Evolutionary conservation across 2,329 filamentous ascomycete genomes (phyloP).

Genomic region (Sporothrix brunneoviolacea): DNA sequence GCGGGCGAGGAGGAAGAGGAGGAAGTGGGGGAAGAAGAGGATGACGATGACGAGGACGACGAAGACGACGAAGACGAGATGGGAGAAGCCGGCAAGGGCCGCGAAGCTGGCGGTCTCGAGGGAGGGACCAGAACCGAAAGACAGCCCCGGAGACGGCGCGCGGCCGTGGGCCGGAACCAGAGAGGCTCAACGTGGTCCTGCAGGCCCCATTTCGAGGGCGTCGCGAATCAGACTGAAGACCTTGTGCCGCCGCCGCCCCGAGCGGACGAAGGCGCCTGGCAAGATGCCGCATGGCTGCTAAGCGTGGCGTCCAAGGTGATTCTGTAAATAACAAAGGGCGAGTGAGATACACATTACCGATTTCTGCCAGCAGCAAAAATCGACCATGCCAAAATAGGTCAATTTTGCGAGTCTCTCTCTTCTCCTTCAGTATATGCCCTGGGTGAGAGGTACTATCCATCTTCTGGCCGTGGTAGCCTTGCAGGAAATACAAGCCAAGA

Average conservation of each 20-base stretch:
- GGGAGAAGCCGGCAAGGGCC: constrained; percentile 29
- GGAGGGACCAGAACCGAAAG: constrained; percentile 25
- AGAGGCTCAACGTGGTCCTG: constrained; percentile 4
- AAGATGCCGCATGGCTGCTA: constrained; percentile 61
- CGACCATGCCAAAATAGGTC: no score
- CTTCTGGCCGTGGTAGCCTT: no score
- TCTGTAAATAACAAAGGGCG: constrained; percentile 32
- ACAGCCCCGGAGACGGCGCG: constrained; percentile 20
- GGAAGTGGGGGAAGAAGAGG: constrained; percentile 32
- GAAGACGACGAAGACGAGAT: constrained; percentile 31
- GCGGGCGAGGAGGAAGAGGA: constrained; percentile 32
- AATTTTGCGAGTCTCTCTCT: no score
- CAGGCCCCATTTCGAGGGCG: constrained; percentile 32
- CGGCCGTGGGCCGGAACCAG: constrained; percentile 3
- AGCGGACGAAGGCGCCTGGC: constrained; percentile 54
- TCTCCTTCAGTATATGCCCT: no score
- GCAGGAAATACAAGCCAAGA: no score
- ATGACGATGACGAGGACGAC: constrained; percentile 34
- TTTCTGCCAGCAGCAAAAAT: no score
- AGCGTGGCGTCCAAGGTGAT: constrained; percentile 58
- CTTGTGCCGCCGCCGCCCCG: constrained; percentile 42
- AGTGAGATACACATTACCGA: background rate
- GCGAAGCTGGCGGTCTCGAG: constrained; percentile 26
- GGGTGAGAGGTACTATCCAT: no score
- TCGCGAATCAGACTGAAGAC: constrained; percentile 35